Evolutionary conservation across 306 rosid genomes (phyloP), one percentile per base, ranked within the genome.

Genomic region (Amphicarpaea edgeworthii): DNA sequence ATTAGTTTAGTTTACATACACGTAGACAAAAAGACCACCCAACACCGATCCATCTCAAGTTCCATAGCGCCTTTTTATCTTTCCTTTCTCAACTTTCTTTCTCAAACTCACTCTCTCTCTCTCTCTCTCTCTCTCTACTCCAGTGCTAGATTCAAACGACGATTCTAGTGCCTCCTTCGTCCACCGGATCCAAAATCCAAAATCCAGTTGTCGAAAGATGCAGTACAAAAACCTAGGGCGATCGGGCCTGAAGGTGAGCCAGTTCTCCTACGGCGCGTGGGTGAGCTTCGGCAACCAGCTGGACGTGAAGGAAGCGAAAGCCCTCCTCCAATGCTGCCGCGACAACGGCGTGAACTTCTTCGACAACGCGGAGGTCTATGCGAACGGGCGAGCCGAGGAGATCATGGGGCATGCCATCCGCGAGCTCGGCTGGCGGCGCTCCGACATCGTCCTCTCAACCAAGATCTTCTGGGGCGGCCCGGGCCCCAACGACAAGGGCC

Each of bases 291-390:
- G 99, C 2, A 96, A 96, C 79, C 99, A 96, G 60, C 96, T 96
- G 1, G 99, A 96, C 76, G 99, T 96, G 7, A 93, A 93, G 63
- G 99, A 96, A 23, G 99, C 99, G 0, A 96, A 92, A 66, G 86
- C 98, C 3, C 87, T 96, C 8, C 89, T 96, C 26, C 98, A 96
- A 53, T 90, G 96, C 60, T 96, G 99, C 85, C 92, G 97, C 10
- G 97, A 96, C 68, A 51, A 84, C 77, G 99, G 99, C 73, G 99
- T 96, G 9, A 96, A 96, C 79, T 96, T 96, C 96, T 96, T 96
- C 92, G 99, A 96, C 90, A 96, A 96, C 86, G 99, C 99, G 15
- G 99, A 96, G 81, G 96, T 96, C 66, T 96, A 92, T 85, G 99
- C 99, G 17, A 90, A 88, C 50, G 99, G 99, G 15, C 82, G 99